Percentiles rank a stretch among this genome's conserved stretches.
Conservation (phyloP, 2,329 filamentous ascomycete species). For the Gliomastix tumulicola region DNA sequence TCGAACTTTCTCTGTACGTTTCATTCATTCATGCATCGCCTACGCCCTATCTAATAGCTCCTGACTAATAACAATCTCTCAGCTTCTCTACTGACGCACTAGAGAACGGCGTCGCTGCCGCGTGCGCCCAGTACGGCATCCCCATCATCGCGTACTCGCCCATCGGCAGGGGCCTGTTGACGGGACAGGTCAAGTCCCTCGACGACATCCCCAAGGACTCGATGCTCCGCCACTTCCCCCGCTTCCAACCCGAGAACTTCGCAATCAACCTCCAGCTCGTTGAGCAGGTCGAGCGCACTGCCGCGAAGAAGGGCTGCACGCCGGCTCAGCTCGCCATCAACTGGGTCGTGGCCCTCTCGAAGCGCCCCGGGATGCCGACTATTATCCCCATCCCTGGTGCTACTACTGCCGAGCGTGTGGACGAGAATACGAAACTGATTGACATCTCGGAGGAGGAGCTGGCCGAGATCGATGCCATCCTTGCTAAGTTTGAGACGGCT, state of each 20-base stretch:
- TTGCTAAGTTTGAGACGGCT: conserved; percentile 37
- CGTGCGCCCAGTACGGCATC: conserved; percentile 57
- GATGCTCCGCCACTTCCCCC: conserved; percentile 36
- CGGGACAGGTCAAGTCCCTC: conserved; percentile 42
- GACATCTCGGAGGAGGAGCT: conserved; percentile 43
- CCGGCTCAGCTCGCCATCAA: conserved; percentile 58
- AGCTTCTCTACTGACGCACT: conserved; percentile 38
- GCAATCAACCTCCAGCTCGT: conserved; percentile 57
- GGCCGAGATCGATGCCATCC: conserved; percentile 38
- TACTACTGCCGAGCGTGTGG: conserved; percentile 44
- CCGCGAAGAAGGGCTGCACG: conserved; percentile 52
- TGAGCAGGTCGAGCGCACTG: conserved; percentile 46
- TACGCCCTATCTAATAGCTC: too few species aligned
- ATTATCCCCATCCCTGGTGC: conserved; percentile 64
- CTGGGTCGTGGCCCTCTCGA: conserved; percentile 49
- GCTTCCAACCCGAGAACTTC: conserved; percentile 57
- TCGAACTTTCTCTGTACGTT: conserved; percentile 48
- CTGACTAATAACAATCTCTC: too few species aligned
- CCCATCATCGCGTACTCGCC: conserved; percentile 69
- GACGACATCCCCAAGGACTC: conserved; percentile 51
- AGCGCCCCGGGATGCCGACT: conserved; percentile 42
- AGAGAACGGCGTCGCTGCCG: conserved; percentile 41
- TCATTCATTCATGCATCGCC: too few species aligned
- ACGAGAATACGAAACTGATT: conserved; percentile 51
- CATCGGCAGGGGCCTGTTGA: conserved; percentile 51